phyloP scores from a whole-genome alignment of 148 eudicot genomes.

The Polygonum maritimum region DNA sequence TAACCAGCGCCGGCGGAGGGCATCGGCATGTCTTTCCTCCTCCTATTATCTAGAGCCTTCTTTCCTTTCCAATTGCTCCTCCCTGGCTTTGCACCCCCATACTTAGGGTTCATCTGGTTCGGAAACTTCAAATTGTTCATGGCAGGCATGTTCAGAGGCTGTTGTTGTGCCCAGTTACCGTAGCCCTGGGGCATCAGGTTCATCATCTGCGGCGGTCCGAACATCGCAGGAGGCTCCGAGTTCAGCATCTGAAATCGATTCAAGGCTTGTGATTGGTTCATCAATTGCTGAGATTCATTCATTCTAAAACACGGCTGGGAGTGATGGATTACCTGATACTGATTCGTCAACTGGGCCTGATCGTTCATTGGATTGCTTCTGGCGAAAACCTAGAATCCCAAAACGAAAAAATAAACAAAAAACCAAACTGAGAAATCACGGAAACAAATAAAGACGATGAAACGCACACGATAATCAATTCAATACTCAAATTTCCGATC shows the following conservation, averaged over 20 bases:
- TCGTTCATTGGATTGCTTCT: conserved; percentile 13
- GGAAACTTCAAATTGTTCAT: conserved; percentile 33
- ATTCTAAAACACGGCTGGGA: background rate
- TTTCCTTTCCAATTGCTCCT: conserved; percentile 73
- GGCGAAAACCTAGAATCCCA: background rate
- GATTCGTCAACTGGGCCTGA: conserved; percentile 15
- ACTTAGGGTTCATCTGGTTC: conserved; percentile 31
- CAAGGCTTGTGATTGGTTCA: background rate
- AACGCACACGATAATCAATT: background rate
- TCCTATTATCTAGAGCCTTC: conserved; percentile 43
- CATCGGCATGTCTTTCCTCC: conserved; percentile 22
- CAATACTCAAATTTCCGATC: background rate
- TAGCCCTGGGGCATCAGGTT: conserved; percentile 33
- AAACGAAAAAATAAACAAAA: too few relatives aligned
- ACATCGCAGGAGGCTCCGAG: conserved; percentile 7
- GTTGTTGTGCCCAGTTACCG: conserved; percentile 50
- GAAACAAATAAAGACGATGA: background rate
- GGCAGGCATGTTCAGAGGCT: conserved; percentile 20
- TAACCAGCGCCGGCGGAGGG: conserved; percentile 26
- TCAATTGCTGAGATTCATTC: background rate
- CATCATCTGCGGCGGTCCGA: conserved; percentile 18
- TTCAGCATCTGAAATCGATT: conserved; percentile 4
- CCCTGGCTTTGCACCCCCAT: conserved; percentile 18
- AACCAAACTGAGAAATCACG: background rate
- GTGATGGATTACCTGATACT: conserved; percentile 15